Percentiles rank a stretch among this genome's conserved stretches.
Conservation (phyloP, 441 rosid species). For the Cnidoscolus chayamansa region DNA sequence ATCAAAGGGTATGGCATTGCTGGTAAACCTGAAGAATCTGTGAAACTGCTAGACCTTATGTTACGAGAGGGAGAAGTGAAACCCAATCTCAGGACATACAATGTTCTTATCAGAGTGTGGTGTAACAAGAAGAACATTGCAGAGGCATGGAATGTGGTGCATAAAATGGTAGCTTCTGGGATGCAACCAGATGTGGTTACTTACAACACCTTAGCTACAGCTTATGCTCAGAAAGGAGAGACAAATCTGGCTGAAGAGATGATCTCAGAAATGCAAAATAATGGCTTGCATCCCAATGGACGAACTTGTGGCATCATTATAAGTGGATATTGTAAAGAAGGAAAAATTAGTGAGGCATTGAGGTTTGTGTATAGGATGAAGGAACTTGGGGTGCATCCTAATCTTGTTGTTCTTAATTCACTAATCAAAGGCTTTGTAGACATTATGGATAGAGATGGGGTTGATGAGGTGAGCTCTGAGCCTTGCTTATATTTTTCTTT, state of each 20-base stretch:
- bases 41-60: conserved; percentile 62
- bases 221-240: conserved; percentile 61
- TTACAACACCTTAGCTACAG: conserved; percentile 76
- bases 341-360: conserved; percentile 66
- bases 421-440: conserved; percentile 77
- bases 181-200: conserved; percentile 77
- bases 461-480: conserved; percentile 59
- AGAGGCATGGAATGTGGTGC: conserved; percentile 74
- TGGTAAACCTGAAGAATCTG: conserved; percentile 72
- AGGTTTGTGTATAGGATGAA: conserved; percentile 74
- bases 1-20: conserved; percentile 79
- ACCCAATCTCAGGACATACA: conserved; percentile 76
- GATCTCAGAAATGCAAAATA: conserved; percentile 66
- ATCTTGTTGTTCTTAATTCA: conserved; percentile 74
- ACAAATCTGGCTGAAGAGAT: conserved; percentile 64
- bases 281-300: conserved; percentile 57
- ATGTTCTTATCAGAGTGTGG: conserved; percentile 81
- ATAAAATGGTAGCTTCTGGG: conserved; percentile 66
- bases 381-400: conserved; percentile 81
- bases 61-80: conserved; percentile 45
- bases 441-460: conserved; percentile 58
- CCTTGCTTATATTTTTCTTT: not conserved
- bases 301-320: conserved; percentile 79
- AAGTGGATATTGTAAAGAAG: conserved; percentile 79
- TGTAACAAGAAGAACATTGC: conserved; percentile 59